Evolutionary conservation across 768 basidiomycete genomes (phyloP).

Genomic region (Lactarius tabidus): DNA sequence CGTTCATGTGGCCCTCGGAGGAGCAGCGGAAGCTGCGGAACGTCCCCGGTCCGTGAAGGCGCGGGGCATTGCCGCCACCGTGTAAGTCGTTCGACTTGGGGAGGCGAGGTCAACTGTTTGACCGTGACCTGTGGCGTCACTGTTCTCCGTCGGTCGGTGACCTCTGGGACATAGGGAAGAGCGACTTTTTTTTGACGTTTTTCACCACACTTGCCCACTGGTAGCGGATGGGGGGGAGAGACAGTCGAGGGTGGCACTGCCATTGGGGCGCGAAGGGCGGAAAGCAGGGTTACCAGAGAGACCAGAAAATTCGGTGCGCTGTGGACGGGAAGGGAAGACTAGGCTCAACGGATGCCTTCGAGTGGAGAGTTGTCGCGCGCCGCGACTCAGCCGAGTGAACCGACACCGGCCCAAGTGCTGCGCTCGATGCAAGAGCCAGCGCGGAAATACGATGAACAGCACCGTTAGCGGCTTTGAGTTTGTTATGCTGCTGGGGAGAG

Average conservation of each 20-base stretch:
- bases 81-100: conserved; percentile 59
- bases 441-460: conserved; percentile 59
- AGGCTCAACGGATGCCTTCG: conserved; percentile 52
- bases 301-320: conserved; percentile 89
- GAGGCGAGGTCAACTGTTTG: conserved; percentile 59
- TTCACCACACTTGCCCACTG: conserved; percentile 98
- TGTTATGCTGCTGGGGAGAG: conserved; percentile 84
- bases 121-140: conserved; percentile 25
- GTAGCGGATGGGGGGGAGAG: conserved; percentile 60
- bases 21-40: conserved; percentile 69
- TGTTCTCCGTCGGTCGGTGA: conserved; percentile 33
- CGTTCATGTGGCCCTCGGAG: conserved; percentile 38
- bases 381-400: conserved; percentile 76
- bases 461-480: conserved; percentile 80
- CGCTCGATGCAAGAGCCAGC: conserved; percentile 41
- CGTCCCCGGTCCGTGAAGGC: conserved; percentile 85
- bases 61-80: conserved; percentile 64
- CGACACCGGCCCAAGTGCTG: conserved; percentile 53
- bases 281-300: conserved; percentile 42
- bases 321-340: conserved; percentile 65
- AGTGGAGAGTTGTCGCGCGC: conserved; percentile 63
- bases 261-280: conserved; percentile 48
- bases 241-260: conserved; percentile 28
- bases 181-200: too few species aligned
- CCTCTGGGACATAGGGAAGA: conserved; percentile 41